A percentile compares a stretch with the other conserved stretches of the same genome.
Evolutionary conservation across 306 rosid genomes (phyloP).

Genomic region (Cicer pinnatifidum): DNA sequence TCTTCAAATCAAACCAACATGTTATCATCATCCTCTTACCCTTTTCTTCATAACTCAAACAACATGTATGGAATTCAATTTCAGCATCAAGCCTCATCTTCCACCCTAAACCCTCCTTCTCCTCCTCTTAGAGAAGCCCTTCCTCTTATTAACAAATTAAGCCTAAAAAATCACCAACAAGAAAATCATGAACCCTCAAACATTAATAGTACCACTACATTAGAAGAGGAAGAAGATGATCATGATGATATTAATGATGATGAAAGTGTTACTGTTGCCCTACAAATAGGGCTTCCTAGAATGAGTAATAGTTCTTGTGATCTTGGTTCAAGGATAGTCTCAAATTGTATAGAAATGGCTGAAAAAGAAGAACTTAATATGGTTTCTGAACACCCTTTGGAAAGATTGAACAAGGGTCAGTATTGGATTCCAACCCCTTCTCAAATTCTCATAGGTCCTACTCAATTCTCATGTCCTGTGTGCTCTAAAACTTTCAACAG

Average conservation of each 20-base stretch:
- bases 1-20: conserved; percentile 48
- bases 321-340: conserved; percentile 41
- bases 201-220: not conserved
- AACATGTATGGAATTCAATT: conserved; percentile 40
- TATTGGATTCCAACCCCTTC: conserved; percentile 91
- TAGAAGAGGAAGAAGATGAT: conserved; percentile 27
- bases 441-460: conserved; percentile 86
- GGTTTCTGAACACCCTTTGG: conserved; percentile 49
- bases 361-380: conserved; percentile 38
- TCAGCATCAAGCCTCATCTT: conserved; percentile 41
- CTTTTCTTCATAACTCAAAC: conserved; percentile 27
- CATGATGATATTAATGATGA: conserved; percentile 9
- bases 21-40: conserved; percentile 40
- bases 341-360: conserved; percentile 38
- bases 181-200: conserved; percentile 45
- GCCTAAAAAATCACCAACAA: conserved; percentile 34
- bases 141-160: conserved; percentile 67
- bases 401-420: conserved; percentile 59
- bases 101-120: conserved; percentile 33
- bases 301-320: conserved; percentile 44
- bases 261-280: conserved; percentile 53
- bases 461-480: conserved; percentile 76
- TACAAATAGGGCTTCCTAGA: conserved; percentile 71
- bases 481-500: conserved; percentile 86
- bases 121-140: conserved; percentile 64